Conservation (phyloP, 257 asterid species). For the Lantana camara region DNA sequence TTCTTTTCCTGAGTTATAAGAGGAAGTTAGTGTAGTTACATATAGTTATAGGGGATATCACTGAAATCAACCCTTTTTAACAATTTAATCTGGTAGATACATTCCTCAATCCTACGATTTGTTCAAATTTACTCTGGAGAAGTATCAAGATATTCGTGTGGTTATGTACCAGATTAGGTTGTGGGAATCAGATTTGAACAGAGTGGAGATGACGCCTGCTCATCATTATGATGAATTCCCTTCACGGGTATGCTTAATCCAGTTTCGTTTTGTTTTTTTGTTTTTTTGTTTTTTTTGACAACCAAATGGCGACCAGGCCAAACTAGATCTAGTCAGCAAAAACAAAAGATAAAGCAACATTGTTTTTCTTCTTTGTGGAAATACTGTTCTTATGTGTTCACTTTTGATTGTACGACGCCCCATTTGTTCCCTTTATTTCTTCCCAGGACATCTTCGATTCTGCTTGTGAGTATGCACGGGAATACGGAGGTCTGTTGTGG, state of each 20-base stretch:
- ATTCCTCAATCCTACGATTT: neutral
- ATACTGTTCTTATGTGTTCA: neutral
- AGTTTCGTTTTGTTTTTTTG: too few relatives aligned
- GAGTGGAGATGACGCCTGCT: constrained; percentile 77
- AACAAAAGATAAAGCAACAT: too few relatives aligned
- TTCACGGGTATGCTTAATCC: constrained; percentile 56
- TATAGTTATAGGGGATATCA: too few relatives aligned
- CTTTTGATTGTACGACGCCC: neutral
- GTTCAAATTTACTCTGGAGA: too few relatives aligned
- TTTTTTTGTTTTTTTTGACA: too few relatives aligned
- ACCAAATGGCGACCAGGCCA: too few relatives aligned
- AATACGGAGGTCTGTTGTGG: constrained; percentile 80
- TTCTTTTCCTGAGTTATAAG: too few relatives aligned
- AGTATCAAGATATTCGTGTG: too few relatives aligned
- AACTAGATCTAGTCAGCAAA: too few relatives aligned
- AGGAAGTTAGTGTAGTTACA: too few relatives aligned
- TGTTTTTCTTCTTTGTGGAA: too few relatives aligned
- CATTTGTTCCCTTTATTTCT: neutral
- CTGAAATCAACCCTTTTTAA: too few relatives aligned
- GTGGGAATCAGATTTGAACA: constrained; percentile 96
- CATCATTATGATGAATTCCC: constrained; percentile 81
- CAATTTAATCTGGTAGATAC: neutral
- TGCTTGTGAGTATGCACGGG: constrained; percentile 88
- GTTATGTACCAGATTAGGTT: constrained; percentile 71
- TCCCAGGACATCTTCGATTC: constrained; percentile 82